phyloP scores from a whole-genome alignment of 2,329 filamentous ascomycete species.

The Diplodia seriata region DNA sequence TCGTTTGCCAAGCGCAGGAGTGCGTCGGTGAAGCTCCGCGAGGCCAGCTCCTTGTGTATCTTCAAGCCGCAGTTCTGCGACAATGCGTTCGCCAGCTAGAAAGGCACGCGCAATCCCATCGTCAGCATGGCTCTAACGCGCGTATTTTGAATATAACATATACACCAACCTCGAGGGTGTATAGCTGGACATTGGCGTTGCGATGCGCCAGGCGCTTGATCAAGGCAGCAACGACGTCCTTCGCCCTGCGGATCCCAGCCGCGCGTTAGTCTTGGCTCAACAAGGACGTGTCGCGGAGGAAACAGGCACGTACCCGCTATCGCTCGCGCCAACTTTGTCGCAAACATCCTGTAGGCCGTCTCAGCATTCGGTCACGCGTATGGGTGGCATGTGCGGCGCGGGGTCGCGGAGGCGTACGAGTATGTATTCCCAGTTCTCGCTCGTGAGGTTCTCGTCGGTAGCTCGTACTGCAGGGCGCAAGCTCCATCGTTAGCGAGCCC shows the following conservation, averaged over 20 bases:
- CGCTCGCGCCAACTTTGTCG: slow-evolving; percentile 62
- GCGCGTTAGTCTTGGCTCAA: slow-evolving; percentile 14
- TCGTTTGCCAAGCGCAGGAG: slow-evolving; percentile 89
- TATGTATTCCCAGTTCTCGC: slow-evolving; percentile 74
- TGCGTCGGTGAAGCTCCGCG: slow-evolving; percentile 92
- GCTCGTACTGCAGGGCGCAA: slow-evolving; percentile 68
- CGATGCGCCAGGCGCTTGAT: slow-evolving; percentile 92
- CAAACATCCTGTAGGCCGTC: slow-evolving; percentile 60
- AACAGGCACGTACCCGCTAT: slow-evolving; percentile 50
- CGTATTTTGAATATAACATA: neutral
- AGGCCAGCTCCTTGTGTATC: slow-evolving; percentile 89
- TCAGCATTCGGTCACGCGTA: slow-evolving; percentile 27
- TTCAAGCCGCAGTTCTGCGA: slow-evolving; percentile 88
- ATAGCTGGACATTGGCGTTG: slow-evolving; percentile 95
- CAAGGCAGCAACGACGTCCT: slow-evolving; percentile 86
- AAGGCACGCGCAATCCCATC: neutral
- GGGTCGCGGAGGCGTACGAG: slow-evolving; percentile 54
- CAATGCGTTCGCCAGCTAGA: slow-evolving; percentile 82
- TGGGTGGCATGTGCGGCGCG: neutral
- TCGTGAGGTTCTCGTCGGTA: slow-evolving; percentile 98
- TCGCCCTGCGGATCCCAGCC: slow-evolving; percentile 58
- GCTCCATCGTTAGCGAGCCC: slow-evolving; percentile 23
- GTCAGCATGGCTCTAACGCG: neutral
- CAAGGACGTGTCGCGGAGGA: neutral
- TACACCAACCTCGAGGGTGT: slow-evolving; percentile 76